These are phyloP conservation scores for Medicago lupulina DNA, from an alignment of 306 rosid genomes.

Conservation along the genomic window DNA sequence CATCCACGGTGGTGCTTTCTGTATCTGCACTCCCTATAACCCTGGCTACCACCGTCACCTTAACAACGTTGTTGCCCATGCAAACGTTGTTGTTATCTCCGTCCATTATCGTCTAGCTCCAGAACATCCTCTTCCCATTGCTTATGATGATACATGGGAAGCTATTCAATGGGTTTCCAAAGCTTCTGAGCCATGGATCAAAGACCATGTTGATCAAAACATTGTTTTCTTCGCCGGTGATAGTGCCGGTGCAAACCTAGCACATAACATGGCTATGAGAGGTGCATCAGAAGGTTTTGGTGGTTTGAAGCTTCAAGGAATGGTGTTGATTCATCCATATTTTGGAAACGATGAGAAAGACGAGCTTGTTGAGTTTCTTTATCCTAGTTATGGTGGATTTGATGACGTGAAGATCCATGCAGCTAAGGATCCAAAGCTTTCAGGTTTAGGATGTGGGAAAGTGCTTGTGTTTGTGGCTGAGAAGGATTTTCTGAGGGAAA, in stretches of 20 bases:
- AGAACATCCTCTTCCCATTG: slow-evolving; percentile 60
- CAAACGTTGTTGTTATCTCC: slow-evolving; percentile 54
- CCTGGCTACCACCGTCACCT: slow-evolving; percentile 52
- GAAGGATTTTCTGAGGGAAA: slow-evolving; percentile 43
- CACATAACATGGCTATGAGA: slow-evolving; percentile 51
- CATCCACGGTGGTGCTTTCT: slow-evolving; percentile 75
- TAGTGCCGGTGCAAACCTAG: slow-evolving; percentile 71
- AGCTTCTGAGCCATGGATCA: slow-evolving; percentile 61
- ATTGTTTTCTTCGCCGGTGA: slow-evolving; percentile 60
- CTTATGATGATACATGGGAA: slow-evolving; percentile 63
- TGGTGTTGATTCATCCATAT: slow-evolving; percentile 60
- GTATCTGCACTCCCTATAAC: slow-evolving; percentile 51
- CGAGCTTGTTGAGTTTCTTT: slow-evolving; percentile 32
- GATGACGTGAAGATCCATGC: slow-evolving; percentile 49
- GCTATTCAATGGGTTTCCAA: slow-evolving; percentile 49
- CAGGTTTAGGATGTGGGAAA: slow-evolving; percentile 41
- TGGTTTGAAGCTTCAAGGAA: slow-evolving; percentile 43
- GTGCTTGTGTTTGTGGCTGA: slow-evolving; percentile 52
- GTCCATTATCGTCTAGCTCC: slow-evolving; percentile 67
- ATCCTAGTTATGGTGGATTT: slow-evolving; percentile 38
- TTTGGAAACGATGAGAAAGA: slow-evolving; percentile 46
- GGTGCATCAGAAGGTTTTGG: not conserved
- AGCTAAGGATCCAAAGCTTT: slow-evolving; percentile 47
- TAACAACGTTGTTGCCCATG: slow-evolving; percentile 43
- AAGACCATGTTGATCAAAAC: slow-evolving; percentile 37